These are phyloP conservation scores for Schwanniomyces sp. DNA, from an alignment of 805 yeast genomes.

Conservation along the genomic window DNA sequence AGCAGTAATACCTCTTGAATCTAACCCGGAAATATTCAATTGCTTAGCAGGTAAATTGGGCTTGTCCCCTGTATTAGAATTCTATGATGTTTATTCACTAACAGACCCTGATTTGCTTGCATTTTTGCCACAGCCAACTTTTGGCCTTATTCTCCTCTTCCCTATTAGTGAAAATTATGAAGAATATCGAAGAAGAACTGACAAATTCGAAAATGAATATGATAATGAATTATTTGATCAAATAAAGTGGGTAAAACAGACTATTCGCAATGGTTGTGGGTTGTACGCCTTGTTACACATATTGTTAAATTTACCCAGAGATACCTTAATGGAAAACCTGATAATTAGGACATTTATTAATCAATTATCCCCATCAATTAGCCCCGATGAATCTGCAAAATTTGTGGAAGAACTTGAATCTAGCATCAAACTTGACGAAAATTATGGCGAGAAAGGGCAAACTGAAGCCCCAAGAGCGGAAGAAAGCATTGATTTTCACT, in stretches of 20 bases:
- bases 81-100: constrained; percentile 83
- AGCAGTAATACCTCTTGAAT: constrained; percentile 80
- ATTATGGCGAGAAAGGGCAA: constrained; percentile 55
- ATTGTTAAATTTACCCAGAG: constrained; percentile 46
- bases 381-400: constrained; percentile 36
- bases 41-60: constrained; percentile 69
- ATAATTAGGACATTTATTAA: constrained; percentile 19
- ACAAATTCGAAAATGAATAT: constrained; percentile 18
- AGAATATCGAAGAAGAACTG: constrained; percentile 42
- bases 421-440: constrained; percentile 39
- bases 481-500: constrained; percentile 61
- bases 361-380: constrained; percentile 14
- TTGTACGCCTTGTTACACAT: constrained; percentile 80
- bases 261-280: constrained; percentile 89
- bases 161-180: constrained; percentile 74
- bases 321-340: constrained; percentile 43
- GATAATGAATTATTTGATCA: constrained; percentile 27
- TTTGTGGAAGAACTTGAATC: constrained; percentile 49
- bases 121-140: constrained; percentile 78
- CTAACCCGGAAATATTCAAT: constrained; percentile 83
- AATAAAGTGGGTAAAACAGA: constrained; percentile 80
- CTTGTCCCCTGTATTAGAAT: constrained; percentile 54
- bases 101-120: constrained; percentile 78
- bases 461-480: constrained; percentile 66
- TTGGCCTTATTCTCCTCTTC: constrained; percentile 75